phyloP scores from a whole-genome alignment of 805 yeast species.

The Saccharomycopsis sp. region DNA sequence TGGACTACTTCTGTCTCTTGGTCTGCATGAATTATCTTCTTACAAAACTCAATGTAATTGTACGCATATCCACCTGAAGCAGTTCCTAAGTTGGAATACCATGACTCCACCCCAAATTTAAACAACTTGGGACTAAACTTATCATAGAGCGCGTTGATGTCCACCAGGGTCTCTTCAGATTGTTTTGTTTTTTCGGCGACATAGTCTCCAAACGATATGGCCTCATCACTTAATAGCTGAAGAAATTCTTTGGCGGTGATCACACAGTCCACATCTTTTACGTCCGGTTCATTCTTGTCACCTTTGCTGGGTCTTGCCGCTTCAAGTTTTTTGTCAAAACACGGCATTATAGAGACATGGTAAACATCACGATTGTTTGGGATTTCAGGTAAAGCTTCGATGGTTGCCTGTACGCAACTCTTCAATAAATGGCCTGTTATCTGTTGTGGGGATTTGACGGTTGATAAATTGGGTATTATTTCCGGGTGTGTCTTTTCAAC shows the following conservation, averaged over 20 bases:
- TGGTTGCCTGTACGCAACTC: constrained; percentile 31
- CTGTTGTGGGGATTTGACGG: constrained; percentile 86
- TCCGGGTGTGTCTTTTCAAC: constrained; percentile 95
- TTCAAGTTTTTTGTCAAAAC: constrained; percentile 93
- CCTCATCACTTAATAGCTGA: constrained; percentile 56
- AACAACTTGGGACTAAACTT: constrained; percentile 58
- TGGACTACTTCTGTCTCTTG: constrained; percentile 29
- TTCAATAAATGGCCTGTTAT: constrained; percentile 80
- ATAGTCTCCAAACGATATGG: constrained; percentile 30
- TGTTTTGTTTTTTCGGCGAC: neutral
- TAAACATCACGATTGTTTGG: constrained; percentile 38
- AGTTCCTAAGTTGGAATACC: constrained; percentile 75
- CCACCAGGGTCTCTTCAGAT: neutral
- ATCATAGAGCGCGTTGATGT: constrained; percentile 4
- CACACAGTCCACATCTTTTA: constrained; percentile 83
- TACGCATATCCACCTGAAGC: constrained; percentile 86
- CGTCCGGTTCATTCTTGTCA: constrained; percentile 22
- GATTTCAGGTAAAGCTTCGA: no score
- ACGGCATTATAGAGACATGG: constrained; percentile 90
- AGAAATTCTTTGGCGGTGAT: constrained; percentile 85
- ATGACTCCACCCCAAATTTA: constrained; percentile 44
- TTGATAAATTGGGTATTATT: constrained; percentile 60
- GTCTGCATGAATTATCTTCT: constrained; percentile 25
- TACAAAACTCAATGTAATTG: constrained; percentile 47
- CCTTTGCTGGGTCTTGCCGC: constrained; percentile 60